Evolutionary conservation across 805 yeast genomes (phyloP), one percentile per base, ranked within the genome.

Genomic region (Kluyveromyces wickerhamii): DNA sequence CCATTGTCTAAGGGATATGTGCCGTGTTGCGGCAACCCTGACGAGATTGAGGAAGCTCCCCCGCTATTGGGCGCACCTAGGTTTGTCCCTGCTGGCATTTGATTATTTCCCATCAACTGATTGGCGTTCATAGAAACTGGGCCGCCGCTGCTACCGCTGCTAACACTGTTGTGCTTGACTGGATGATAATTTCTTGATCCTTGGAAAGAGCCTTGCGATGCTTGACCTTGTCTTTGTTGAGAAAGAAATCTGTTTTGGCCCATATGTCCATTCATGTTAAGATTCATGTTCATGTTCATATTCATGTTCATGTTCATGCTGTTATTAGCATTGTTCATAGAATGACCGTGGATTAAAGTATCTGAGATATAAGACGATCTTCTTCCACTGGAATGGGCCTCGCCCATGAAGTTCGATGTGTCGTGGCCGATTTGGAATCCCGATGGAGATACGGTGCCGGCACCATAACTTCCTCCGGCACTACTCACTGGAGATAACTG

Each of bases 351-450:
- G 17, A 77, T 71, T 39, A 73, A 64, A 3, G 71, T 60, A 49
- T 79, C 89, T 2, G 87, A 83, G 9, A 85, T 77, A 51, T 76
- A 80, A 35, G 80, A 72, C 10, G 88, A 86, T 57, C 92, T 69
- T 57, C 92, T 67, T 8, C 81, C 72, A 16, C 72, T 69, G 27
- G 77, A 27, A 22, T 31, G 42, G 19, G 19, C 4, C 16, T 14
- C 26, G 7, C 16, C 19, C 11, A n/a, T 35, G 35, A 9, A 19
- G 14, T 12, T 14, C 9, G 10, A 13, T 21, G 16, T 14, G 16
- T 27, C 24, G 29, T 41, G 42, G 9, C 23, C 36, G 4, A 23
- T 17, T 11, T 21, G 26, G 5, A 35, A 18, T 3, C 17, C 20
- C 21, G 28, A 34, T 12, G 30, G 37, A 11, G 22, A 22, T 5